These are phyloP conservation scores for Nemania abortiva DNA, from an alignment of 2,329 filamentous ascomycete genomes.

Conservation along the genomic window DNA sequence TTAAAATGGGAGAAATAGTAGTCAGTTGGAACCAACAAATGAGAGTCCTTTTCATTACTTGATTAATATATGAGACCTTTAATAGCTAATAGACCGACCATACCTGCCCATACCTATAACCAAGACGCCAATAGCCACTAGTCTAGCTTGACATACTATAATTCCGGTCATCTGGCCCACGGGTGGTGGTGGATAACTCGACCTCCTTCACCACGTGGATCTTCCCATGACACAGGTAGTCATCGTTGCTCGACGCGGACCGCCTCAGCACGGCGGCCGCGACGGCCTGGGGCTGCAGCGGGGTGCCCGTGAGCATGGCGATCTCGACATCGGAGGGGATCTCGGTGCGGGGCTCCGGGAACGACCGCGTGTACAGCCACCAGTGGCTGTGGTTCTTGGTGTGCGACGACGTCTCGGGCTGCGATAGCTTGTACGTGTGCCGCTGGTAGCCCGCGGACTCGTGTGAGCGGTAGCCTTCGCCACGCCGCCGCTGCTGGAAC, in stretches of 20 bases:
- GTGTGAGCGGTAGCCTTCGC: conserved; percentile 9
- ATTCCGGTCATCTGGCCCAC: conserved; percentile 9
- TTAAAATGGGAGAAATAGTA: too few relatives aligned
- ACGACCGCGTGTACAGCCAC: conserved; percentile 17
- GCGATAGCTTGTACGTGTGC: conserved; percentile 17
- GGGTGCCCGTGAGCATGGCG: conserved; percentile 29
- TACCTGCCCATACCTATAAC: background rate
- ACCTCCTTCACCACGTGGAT: conserved; percentile 35
- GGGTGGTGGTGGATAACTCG: conserved; percentile 20
- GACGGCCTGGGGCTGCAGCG: conserved; percentile 26
- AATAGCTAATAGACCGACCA: background rate
- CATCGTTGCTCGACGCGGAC: conserved; percentile 23
- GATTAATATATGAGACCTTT: conserved; percentile 1
- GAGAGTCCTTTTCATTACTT: too few relatives aligned
- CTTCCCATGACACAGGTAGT: conserved; percentile 26
- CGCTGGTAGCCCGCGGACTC: conserved; percentile 19
- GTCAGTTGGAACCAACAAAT: too few relatives aligned
- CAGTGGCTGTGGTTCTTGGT: conserved; percentile 5
- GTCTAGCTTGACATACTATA: conserved; percentile 10
- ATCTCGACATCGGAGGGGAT: conserved; percentile 28
- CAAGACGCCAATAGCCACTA: background rate
- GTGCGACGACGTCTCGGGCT: conserved; percentile 4
- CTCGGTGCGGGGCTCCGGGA: conserved; percentile 5
- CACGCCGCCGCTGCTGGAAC: background rate
- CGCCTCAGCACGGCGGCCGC: conserved; percentile 27